A percentile compares a stretch with the other conserved stretches of the same genome.
Conservation (phyloP, 208 protist genomes). For the Leishmania tarentolae region DNA sequence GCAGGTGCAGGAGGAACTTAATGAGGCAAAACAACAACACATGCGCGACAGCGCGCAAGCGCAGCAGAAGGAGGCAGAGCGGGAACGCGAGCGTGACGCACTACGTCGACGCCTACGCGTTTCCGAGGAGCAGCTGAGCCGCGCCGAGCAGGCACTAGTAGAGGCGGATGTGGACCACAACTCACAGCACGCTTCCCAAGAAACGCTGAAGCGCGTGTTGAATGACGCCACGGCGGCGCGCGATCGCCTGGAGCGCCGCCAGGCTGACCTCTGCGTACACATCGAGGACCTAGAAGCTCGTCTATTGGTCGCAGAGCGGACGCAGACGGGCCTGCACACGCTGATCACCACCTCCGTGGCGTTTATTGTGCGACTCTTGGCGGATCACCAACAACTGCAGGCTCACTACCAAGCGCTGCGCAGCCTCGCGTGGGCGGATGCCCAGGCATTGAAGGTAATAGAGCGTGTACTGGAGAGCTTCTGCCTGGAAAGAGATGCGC, state of each 20-base stretch:
- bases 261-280: conserved; percentile 20
- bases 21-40: conserved; percentile 14
- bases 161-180: conserved; percentile 10
- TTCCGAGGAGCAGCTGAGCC: conserved; percentile 2
- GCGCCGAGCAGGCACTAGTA: conserved; percentile 8
- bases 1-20: conserved; percentile 28
- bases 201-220: conserved; percentile 2
- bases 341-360: conserved; percentile 5
- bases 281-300: conserved; percentile 27
- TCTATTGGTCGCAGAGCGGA: conserved; percentile 4
- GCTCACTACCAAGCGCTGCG: background rate
- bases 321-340: conserved; percentile 8
- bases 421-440: background rate
- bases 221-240: background rate
- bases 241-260: conserved; percentile 9
- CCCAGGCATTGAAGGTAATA: background rate
- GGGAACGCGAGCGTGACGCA: conserved; percentile 13
- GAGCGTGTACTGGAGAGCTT: background rate
- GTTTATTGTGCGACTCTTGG: conserved; percentile 6
- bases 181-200: conserved; percentile 2
- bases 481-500: no score
- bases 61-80: background rate
- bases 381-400: conserved; percentile 11
- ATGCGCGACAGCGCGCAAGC: conserved; percentile 1
- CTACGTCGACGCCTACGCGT: conserved; percentile 8